These are phyloP conservation scores for Sclerospora graminicola DNA, from an alignment of 352 stramenopile genomes.

Conservation along the genomic window DNA sequence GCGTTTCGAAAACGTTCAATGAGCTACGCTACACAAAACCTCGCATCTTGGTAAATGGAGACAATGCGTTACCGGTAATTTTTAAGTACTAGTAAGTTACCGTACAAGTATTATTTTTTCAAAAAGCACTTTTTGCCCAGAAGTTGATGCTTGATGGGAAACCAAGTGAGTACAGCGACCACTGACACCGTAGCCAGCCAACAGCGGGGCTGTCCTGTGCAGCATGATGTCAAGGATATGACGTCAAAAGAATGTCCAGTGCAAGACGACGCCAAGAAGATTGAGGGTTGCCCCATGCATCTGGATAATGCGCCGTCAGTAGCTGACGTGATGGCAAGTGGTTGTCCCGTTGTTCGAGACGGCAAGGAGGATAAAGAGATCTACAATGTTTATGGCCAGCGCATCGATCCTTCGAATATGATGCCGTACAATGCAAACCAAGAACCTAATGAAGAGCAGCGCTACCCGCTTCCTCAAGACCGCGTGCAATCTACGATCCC, in stretches of 20 bases:
- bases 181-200: slow-evolving; percentile 4
- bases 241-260: slow-evolving; percentile 39
- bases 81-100: no score
- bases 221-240: slow-evolving; percentile 29
- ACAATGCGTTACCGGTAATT: no score
- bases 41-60: slow-evolving; percentile 15
- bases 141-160: slow-evolving; percentile 40
- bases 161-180: slow-evolving; percentile 41
- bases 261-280: slow-evolving; percentile 30
- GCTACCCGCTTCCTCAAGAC: slow-evolving; percentile 83
- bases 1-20: slow-evolving; percentile 6
- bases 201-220: slow-evolving; percentile 35
- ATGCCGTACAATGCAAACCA: slow-evolving; percentile 97
- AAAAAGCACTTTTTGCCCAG: slow-evolving; percentile 1
- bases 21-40: slow-evolving; percentile 12
- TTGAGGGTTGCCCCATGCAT: slow-evolving; percentile 59
- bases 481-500: slow-evolving; percentile 94
- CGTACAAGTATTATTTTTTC: no score
- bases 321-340: slow-evolving; percentile 20
- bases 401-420: slow-evolving; percentile 95
- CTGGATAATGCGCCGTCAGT: slow-evolving; percentile 29
- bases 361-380: slow-evolving; percentile 36
- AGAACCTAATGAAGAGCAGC: slow-evolving; percentile 87
- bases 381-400: slow-evolving; percentile 98
- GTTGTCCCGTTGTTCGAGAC: slow-evolving; percentile 48